phyloP scores from a whole-genome alignment of 1,284 basidiomycete genomes.

The Cryptococcus sp. region DNA sequence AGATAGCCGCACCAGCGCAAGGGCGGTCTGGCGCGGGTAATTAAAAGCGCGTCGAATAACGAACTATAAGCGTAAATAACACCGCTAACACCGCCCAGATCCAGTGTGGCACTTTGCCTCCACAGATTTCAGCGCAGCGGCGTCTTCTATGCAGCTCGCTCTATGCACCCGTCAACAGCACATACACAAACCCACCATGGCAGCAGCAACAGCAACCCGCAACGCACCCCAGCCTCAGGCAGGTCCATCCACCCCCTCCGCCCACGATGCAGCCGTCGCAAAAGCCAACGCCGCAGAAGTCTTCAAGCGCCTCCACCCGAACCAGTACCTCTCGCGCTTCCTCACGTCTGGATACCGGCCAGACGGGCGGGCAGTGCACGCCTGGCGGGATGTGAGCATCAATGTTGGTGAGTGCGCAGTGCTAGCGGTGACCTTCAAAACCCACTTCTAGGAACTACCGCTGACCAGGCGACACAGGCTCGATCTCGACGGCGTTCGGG shows the following conservation, averaged over 20 bases:
- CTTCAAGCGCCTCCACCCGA: constrained; percentile 78
- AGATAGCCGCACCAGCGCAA: too few species aligned
- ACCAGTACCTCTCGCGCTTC: constrained; percentile 74
- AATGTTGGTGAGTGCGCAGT: constrained; percentile 69
- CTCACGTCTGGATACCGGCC: constrained; percentile 66
- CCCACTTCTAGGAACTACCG: neutral
- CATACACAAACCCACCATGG: constrained; percentile 1
- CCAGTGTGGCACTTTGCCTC: too few species aligned
- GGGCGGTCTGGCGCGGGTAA: too few species aligned
- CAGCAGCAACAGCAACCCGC: neutral
- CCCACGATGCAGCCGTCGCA: neutral
- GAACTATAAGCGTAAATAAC: too few species aligned
- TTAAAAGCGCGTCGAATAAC: too few species aligned
- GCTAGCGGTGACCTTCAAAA: too few species aligned
- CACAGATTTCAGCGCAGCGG: too few species aligned
- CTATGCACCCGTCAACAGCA: neutral
- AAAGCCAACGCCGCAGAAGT: constrained; percentile 50
- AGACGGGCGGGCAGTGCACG: constrained; percentile 64
- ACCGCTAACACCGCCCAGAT: too few species aligned
- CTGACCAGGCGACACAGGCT: constrained; percentile 55
- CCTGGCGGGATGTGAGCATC: constrained; percentile 66
- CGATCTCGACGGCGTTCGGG: constrained; percentile 84
- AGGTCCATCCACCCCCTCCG: neutral
- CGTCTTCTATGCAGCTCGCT: neutral
- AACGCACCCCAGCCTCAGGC: neutral